Evolutionary conservation across 2,329 filamentous ascomycete species (phyloP), one percentile per base, ranked within the genome.

Genomic region (Cytospora schulzeri): DNA sequence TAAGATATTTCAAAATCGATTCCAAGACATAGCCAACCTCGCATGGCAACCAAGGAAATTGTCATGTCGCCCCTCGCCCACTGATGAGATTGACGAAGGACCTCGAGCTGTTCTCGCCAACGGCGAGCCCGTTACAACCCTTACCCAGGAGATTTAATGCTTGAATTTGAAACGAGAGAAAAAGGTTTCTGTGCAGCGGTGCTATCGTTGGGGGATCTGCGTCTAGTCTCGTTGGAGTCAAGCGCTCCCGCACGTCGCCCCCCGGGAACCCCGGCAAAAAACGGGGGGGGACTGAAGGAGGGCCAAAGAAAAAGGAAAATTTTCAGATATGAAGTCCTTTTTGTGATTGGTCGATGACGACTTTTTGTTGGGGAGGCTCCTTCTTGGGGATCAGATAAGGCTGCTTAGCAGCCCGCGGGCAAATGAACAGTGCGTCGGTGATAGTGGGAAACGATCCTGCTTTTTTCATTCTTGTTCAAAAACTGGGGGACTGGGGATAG

Each of bases 81-180:
- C n/a, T n/a, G 41, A 9, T 45, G 41, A 48, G 8, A 9, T 48
- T n/a, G n/a, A n/a, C n/a, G n/a, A n/a, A n/a, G 22, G 41, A 48
- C n/a, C 41, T 24, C 17, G 19, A 22, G 19, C 24, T 60, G 15
- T 19, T 50, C n/a, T 11, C 24, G 31, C 15, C 15, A 41, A 11
- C n/a, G 6, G 7, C 9, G 14, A 50, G 29, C 26, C 28, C 51
- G 28, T 28, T 28, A 31, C 17, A 62, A 56, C 52, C 59, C 52
- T 45, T 62, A 62, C 59, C 59, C 38, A 62, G 12, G 52, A 26
- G 35, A 29, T 14, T n/a, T 17, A 24, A 22, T 48, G 45, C 45
- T 24, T 14, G 45, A 8, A 12, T 14, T 48, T 48, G n/a, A 48
- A 24, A 48, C 45, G 45, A 48, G 45, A 24, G 45, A 24, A 22